Evolutionary conservation across 2,329 filamentous ascomycete species (phyloP), one percentile per base, ranked within the genome.

Genomic region (Zymoseptoria ardabiliae): DNA sequence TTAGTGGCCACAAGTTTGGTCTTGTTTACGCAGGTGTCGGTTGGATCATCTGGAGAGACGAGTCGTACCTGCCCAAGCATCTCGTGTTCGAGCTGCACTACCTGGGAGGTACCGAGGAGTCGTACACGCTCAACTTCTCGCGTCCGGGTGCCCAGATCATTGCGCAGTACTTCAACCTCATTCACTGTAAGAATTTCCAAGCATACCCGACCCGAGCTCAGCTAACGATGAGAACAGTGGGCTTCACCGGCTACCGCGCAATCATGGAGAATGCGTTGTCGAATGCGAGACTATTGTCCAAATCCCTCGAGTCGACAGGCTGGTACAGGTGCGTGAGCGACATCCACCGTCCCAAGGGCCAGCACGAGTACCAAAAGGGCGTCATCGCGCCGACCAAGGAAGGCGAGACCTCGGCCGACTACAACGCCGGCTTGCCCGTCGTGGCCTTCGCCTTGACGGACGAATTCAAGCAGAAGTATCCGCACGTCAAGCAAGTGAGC

Each of bases 51-150:
- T 88, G 84, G 84, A 79, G 86, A 49, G 85, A 88, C 65, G 80
- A 87, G 64, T 76, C 78, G 2, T 85, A 81, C 64, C 79, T 90
- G 5, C 86, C 87, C 4, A 82, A 86, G 67, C 80, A 89, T 61
- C 77, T 90, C 4, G 79, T 89, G 62, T 90, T 90, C 70, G 84
- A 89, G 70, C 78, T 90, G 19, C 84, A 84, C 70, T 90, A 90
- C 67, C 80, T 90, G 0, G 87, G 87, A 45, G 85, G 86, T n/a
- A 87, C 84, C 0, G 85, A 89, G 66, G 81, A 87, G 68, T 85
- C 83, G 1, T 90, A 84, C 72, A 89, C 86, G 0, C 78, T 90
- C 20, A 90, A 89, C 74, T 90, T 90, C 75, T 88, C 85, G 1
- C 82, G 87, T 0, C 86, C 86, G 0, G 87, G 86, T 2, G 83